Evolutionary conservation across 1,284 basidiomycete species (phyloP), one percentile per base, ranked within the genome.

Genomic region (Fomes fomentarius): DNA sequence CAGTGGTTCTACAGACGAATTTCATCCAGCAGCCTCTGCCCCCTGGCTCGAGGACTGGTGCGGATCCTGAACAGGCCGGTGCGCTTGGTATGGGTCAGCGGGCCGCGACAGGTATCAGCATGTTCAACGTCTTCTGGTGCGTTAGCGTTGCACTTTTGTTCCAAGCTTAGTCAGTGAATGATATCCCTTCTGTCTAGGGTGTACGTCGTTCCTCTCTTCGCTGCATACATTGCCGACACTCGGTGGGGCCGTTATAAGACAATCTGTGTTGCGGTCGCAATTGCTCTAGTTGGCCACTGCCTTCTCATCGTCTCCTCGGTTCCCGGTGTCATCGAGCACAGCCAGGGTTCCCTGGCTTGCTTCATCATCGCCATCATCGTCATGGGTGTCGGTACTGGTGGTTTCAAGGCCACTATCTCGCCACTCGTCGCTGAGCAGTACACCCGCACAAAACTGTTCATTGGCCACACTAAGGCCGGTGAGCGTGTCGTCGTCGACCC

Each of bases 401-500:
- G 84, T 26, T 93, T 95, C 81, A 94, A 94, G 73, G 70, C 85
- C 0, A 93, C 93, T 67, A 85, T 91, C 54, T 88, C 87, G 0
- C 89, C 91, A 0, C 75, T 93, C 50, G 79, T 93, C 34, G 91
- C 91, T 37, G 89, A 95, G 72, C 88, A 93, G 66, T 87, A 89
- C 67, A 76, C 71, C 56, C 75, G 76, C 49, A 79, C 76, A 33
- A 86, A 79, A 60, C 71, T 79, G 14, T 87, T 84, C 66, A 71
- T 90, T 28, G 52, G 66, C 3, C 81, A 77, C 3, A 80, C 78
- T 1, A 79, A 76, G 57, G 74, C 68, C 19, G 92, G 92, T 41
- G 88, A 93, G 69, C 77, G 85, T 31, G 91, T 95, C 50, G 86
- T 95, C 57, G 83, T 94, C 31, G 92, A 95, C 68, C 94, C 93